Evolutionary conservation across 2,329 filamentous ascomycete species (phyloP).

Genomic region (Sphaerulina musiva): DNA sequence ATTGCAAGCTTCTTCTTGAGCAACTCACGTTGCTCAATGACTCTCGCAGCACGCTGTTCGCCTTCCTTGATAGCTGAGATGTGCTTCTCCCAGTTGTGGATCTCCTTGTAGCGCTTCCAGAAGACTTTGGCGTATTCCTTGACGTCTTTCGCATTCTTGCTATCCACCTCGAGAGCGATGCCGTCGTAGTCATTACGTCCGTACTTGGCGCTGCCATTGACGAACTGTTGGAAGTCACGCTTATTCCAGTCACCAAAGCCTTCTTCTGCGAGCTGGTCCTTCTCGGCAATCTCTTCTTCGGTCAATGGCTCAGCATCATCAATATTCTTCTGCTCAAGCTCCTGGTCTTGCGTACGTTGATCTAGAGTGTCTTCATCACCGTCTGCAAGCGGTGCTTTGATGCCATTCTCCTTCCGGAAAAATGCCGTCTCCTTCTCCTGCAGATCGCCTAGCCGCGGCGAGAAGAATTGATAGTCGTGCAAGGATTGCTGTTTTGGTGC

Average conservation of each 20-base stretch:
- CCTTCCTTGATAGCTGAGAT: constrained; percentile 85
- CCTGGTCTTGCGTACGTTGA: constrained; percentile 79
- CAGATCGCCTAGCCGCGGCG: constrained; percentile 71
- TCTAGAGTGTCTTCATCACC: constrained; percentile 81
- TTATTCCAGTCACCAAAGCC: constrained; percentile 95
- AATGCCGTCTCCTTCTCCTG: constrained; percentile 95
- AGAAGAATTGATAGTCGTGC: constrained; percentile 98
- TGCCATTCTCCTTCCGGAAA: constrained; percentile 92
- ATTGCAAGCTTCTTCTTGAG: constrained; percentile 91
- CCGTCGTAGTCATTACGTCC: constrained; percentile 77
- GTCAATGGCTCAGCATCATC: constrained; percentile 84
- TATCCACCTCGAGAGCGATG: constrained; percentile 85
- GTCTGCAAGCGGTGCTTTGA: constrained; percentile 85
- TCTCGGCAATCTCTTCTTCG: constrained; percentile 82
- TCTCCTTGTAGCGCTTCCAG: constrained; percentile 90
- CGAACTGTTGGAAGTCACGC: constrained; percentile 95
- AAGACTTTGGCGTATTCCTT: constrained; percentile 90
- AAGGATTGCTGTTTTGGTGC: constrained; percentile 87
- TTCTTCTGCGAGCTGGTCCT: constrained; percentile 70
- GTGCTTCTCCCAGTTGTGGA: constrained; percentile 82
- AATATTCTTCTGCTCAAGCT: constrained; percentile 83
- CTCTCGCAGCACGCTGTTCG: constrained; percentile 80
- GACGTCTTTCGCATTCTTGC: constrained; percentile 78
- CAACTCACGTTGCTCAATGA: constrained; percentile 87
- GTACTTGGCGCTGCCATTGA: constrained; percentile 90